phyloP scores from a whole-genome alignment of 148 eudicot species.

The Rhododendron griersonianum region DNA sequence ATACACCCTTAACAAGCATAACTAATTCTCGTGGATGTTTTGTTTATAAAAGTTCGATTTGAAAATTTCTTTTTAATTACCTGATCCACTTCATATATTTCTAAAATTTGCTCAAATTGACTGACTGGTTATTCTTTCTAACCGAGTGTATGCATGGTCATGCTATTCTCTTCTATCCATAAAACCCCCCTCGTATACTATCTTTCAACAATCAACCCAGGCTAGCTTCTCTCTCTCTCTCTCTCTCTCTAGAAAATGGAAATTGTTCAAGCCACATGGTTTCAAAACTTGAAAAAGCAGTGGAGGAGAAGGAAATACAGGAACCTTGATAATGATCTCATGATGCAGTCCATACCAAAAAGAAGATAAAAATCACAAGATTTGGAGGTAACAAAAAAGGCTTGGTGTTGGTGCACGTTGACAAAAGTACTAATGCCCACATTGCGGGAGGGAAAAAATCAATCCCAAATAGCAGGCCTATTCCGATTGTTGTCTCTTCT shows the following conservation, averaged over 20 bases:
- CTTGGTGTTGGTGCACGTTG: not conserved
- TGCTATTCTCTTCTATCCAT: not conserved
- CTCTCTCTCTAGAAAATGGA: not conserved
- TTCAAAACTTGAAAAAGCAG: conserved; percentile 11
- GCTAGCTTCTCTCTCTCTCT: not conserved
- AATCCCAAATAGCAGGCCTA: not conserved
- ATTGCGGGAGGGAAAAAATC: not conserved
- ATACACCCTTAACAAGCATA: too few relatives aligned
- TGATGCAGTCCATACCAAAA: not conserved
- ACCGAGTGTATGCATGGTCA: not conserved
- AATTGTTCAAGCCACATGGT: not conserved
- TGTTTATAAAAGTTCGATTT: too few relatives aligned
- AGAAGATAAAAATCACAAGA: conserved; percentile 16
- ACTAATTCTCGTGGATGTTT: too few relatives aligned
- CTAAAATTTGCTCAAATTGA: too few relatives aligned
- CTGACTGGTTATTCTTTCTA: too few relatives aligned
- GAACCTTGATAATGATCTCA: not conserved
- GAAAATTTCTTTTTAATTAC: too few relatives aligned
- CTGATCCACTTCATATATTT: too few relatives aligned
- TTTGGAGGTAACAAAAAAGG: conserved; percentile 5
- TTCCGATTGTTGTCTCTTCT: not conserved
- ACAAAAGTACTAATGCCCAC: not conserved
- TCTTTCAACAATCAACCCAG: too few relatives aligned
- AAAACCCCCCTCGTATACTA: too few relatives aligned
- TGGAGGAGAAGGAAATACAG: conserved; percentile 19